Base-by-base conservation (phyloP, 345 rosid genomes). In the Hypericum perforatum region DNA sequence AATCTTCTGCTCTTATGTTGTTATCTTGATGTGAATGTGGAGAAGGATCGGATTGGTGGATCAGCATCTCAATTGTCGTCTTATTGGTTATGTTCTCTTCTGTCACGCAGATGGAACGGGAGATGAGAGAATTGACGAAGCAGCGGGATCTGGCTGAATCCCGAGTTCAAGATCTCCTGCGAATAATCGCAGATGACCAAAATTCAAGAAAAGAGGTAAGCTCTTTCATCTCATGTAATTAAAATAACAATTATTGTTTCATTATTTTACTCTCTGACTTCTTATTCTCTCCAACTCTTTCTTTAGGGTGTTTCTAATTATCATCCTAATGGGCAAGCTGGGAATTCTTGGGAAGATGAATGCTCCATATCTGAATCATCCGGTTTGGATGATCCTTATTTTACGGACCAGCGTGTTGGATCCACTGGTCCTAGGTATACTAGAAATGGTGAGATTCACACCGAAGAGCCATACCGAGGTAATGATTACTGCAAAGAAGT, bases 401-500 rank as follows among this genome's bases (percentile, higher is more conserved):
- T 43, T 13, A 11, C 41, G 58, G 59, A 41, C 49, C 39, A 42
- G n/a, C 56, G 52, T 51, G 57, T 14, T 15, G 56, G 37, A 54
- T 65, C 57, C 8, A 71, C 62, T 11, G 46, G 43, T 16, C 63
- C 51, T 16, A 51, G 54, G 40, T 38, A 54, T 64, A 59, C 55
- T 53, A 75, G 66, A 67, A 78, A 81, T 58, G 79, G 73, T 62
- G 76, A 63, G 56, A 75, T 68, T 66, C 63, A 62, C 59, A 13
- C 51, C 16, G 81, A 56, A 14, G 75, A 67, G 49, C 67, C 71
- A 13, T 60, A 56, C 63, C 58, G 37, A 50, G 69, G 59, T 60
- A 92, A 83, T 63, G 95, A 77, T 52, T 74, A 70, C 79, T 83
- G 94, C 88, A 85, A 79, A 68, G 97, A 88, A 66, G 95, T 88